A percentile compares a stretch with the other conserved stretches of the same genome.
Evolutionary conservation across 2,329 filamentous ascomycete genomes (phyloP).

Genomic region (Scleromitrula shiraiana): DNA sequence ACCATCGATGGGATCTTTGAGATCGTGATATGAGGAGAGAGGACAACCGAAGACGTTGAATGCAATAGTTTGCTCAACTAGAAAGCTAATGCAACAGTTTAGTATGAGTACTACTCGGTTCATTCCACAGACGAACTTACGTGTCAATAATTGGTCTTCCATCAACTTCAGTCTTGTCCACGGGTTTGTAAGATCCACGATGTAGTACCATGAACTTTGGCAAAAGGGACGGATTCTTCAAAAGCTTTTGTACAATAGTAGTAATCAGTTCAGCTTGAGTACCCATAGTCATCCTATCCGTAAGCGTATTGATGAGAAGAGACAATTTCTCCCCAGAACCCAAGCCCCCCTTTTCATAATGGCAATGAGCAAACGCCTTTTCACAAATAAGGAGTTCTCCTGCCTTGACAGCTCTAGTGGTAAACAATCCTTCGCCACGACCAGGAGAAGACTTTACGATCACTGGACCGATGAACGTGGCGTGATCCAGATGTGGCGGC

Average conservation of each 20-base stretch:
- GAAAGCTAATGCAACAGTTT: slow-evolving; percentile 1
- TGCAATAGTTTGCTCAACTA: slow-evolving; percentile 9
- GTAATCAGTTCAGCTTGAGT: slow-evolving; percentile 9
- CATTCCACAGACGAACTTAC: slow-evolving; percentile 7
- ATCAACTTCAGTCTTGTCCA: background rate
- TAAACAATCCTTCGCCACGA: slow-evolving; percentile 12
- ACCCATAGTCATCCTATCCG: slow-evolving; percentile 3
- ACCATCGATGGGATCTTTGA: background rate
- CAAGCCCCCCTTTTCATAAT: background rate
- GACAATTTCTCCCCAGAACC: background rate
- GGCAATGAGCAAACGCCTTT: slow-evolving; percentile 16
- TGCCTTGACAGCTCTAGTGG: slow-evolving; percentile 10
- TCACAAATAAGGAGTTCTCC: slow-evolving; percentile 17
- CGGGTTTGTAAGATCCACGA: slow-evolving; percentile 11
- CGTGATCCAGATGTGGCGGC: slow-evolving; percentile 13
- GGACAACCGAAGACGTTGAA: slow-evolving; percentile 15
- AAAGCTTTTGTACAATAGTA: slow-evolving; percentile 10
- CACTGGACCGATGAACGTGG: slow-evolving; percentile 11
- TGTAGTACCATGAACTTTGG: slow-evolving; percentile 6
- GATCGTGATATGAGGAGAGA: slow-evolving; percentile 6
- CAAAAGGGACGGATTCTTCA: slow-evolving; percentile 10
- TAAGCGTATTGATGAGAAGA: slow-evolving; percentile 5
- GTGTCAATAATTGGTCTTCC: slow-evolving; percentile 11
- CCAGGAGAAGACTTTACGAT: slow-evolving; percentile 6
- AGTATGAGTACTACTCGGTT: background rate